Percentiles rank a stretch among this genome's conserved stretches.
These are phyloP conservation scores for Chlorencoelia australis DNA, from an alignment of 2,329 filamentous ascomycete genomes.

Conservation along the genomic window DNA sequence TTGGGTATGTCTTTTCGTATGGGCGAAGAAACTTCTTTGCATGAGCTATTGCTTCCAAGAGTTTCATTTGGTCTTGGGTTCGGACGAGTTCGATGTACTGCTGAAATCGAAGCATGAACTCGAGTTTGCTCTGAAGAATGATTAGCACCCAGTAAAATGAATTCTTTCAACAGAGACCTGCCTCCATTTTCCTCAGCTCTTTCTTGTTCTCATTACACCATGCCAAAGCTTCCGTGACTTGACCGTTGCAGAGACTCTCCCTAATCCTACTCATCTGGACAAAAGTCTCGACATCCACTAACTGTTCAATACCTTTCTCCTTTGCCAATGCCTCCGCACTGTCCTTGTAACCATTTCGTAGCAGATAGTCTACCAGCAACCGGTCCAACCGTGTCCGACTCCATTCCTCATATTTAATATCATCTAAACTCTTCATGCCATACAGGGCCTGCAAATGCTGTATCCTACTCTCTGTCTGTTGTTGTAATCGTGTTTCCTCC, in stretches of 20 bases:
- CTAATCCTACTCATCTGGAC: conserved; percentile 71
- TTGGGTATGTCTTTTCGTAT: conserved; percentile 57
- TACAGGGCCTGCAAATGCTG: conserved; percentile 75
- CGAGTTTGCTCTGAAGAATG: conserved; percentile 57
- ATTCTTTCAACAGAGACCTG: conserved; percentile 30
- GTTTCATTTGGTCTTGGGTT: conserved; percentile 49
- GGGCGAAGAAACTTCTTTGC: conserved; percentile 72
- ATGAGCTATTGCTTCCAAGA: conserved; percentile 69
- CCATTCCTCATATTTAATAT: conserved; percentile 92
- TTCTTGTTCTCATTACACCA: conserved; percentile 96
- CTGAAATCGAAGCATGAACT: conserved; percentile 87
- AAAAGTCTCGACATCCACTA: conserved; percentile 87
- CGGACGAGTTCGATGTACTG: conserved; percentile 90
- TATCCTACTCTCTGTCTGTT: conserved; percentile 66
- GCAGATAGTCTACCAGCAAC: conserved; percentile 82
- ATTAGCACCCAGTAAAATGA: background rate
- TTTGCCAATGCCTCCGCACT: conserved; percentile 66
- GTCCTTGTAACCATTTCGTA: conserved; percentile 71
- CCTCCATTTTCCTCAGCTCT: conserved; percentile 77
- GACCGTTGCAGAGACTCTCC: conserved; percentile 57
- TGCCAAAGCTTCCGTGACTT: conserved; percentile 66
- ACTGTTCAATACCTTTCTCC: conserved; percentile 64
- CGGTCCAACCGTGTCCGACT: conserved; percentile 71
- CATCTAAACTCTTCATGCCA: conserved; percentile 67
- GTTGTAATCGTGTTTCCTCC: conserved; percentile 70